Evolutionary conservation across 2,329 filamentous ascomycete genomes (phyloP), one percentile per base, ranked within the genome.

Genomic region (Xylariales sp.): DNA sequence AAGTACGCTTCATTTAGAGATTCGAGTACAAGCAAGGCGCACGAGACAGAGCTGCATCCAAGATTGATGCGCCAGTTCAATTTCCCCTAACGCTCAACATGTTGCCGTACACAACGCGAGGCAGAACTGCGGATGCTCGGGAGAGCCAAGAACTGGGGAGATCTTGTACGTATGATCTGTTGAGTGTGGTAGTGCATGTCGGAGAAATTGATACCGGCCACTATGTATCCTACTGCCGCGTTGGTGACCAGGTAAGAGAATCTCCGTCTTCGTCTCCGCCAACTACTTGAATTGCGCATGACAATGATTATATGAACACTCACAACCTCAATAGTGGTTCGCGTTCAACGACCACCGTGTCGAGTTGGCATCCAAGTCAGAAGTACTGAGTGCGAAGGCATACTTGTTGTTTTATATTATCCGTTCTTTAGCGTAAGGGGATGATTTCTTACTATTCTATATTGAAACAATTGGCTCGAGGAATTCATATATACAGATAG

Each of bases 281-380:
- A 25, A n/a, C 23, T 25, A 25, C n/a, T 29, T 25, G 20, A 30
- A 24, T 28, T 38, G 11, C 34, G 17, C 25, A 18, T n/a, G n/a
- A n/a, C n/a, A n/a, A n/a, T n/a, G n/a, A n/a, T 38, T 30, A 24
- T 37, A 11, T 27, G 14, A 11, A 14, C 24, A 27, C 13, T 18
- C 23, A 23, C 36, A 51, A 45, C 6, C 20, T 4, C 56, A 44
- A 13, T 48, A 95, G 75, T 97, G 91, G 91, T 95, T 95, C 60
- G 81, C 87, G 39, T 96, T 96, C 63, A 94, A 97, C 55, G 91
- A 97, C 57, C 90, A 93, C 59, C 89, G 88, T 58, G 91, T 97
- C 17, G 87, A 90, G 44, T 57, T 90, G 40, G 91, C 88, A 3
- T 80, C 79, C 32, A 84, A 93, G 56, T 85, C 85, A 5, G 88